Evolutionary conservation across 176 grass and related monocot species (phyloP).

Genomic region (Poa pratensis): DNA sequence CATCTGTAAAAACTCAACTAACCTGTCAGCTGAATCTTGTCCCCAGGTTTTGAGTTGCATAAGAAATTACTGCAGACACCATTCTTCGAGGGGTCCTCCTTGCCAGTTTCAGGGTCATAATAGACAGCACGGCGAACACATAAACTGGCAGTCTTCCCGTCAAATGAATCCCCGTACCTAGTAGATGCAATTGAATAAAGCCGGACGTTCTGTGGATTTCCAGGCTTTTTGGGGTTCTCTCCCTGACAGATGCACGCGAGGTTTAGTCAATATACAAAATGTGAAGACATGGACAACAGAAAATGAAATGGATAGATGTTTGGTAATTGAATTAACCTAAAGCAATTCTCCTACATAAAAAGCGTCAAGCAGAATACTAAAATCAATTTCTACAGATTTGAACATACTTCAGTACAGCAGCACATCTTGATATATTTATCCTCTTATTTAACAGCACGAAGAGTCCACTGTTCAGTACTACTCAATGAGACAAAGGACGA

Average conservation of each 20-base stretch:
- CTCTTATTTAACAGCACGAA: not conserved
- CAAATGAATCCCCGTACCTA: slow-evolving; percentile 86
- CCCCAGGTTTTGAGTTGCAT: slow-evolving; percentile 90
- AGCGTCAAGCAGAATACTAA: not conserved
- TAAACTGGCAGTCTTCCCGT: slow-evolving; percentile 78
- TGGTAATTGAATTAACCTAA: not conserved
- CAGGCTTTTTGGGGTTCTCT: slow-evolving; percentile 95
- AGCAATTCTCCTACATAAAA: not conserved
- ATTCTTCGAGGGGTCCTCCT: slow-evolving; percentile 85
- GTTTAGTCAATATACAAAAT: slow-evolving; percentile 11
- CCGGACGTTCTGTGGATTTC: slow-evolving; percentile 80
- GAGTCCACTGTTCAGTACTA: not conserved
- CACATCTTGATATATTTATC: not conserved
- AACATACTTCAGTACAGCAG: not conserved
- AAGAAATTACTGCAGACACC: slow-evolving; percentile 98
- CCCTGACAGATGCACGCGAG: slow-evolving; percentile 48
- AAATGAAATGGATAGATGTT: not conserved
- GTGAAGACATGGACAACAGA: not conserved
- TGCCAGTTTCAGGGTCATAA: slow-evolving; percentile 89
- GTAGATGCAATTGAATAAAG: slow-evolving; percentile 96
- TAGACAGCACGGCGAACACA: slow-evolving; percentile 84
- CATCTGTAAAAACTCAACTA: slow-evolving; percentile 17
- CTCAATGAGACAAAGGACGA: not conserved
- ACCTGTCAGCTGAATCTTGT: slow-evolving; percentile 92
- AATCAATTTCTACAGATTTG: not conserved